phyloP scores from a whole-genome alignment of 257 asterid genomes.

The Ophiorrhiza pumila region DNA sequence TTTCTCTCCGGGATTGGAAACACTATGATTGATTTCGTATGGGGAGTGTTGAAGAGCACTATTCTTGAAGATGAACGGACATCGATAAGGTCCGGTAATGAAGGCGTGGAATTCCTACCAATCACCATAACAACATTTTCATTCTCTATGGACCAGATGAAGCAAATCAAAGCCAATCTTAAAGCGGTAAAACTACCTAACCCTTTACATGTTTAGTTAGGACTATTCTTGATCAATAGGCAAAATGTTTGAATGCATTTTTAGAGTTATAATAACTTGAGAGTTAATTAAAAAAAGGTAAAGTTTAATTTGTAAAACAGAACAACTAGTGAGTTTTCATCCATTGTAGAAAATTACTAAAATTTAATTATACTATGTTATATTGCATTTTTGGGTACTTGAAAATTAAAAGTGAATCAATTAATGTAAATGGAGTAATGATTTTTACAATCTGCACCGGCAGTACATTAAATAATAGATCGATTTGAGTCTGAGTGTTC shows the following conservation, averaged over 20 bases:
- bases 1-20: constrained; percentile 19
- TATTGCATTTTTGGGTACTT: no score
- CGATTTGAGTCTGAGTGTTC: no score
- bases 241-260: no score
- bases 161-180: constrained; percentile 30
- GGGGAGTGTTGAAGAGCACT: constrained; percentile 36
- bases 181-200: constrained; percentile 24
- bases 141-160: constrained; percentile 25
- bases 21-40: constrained; percentile 28
- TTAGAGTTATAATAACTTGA: no score
- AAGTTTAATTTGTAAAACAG: no score
- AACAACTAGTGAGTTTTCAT: no score
- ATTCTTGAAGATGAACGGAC: constrained; percentile 35
- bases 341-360: no score
- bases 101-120: constrained; percentile 35
- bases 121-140: constrained; percentile 26
- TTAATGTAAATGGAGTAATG: not conserved
- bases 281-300: no score
- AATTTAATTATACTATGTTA: no score
- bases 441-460: not conserved
- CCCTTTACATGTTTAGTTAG: not conserved
- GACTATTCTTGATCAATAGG: no score
- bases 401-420: no score
- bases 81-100: constrained; percentile 28
- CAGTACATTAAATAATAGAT: no score